These are phyloP conservation scores for Datisca glomerata DNA, from an alignment of 306 rosid genomes.

Conservation along the genomic window DNA sequence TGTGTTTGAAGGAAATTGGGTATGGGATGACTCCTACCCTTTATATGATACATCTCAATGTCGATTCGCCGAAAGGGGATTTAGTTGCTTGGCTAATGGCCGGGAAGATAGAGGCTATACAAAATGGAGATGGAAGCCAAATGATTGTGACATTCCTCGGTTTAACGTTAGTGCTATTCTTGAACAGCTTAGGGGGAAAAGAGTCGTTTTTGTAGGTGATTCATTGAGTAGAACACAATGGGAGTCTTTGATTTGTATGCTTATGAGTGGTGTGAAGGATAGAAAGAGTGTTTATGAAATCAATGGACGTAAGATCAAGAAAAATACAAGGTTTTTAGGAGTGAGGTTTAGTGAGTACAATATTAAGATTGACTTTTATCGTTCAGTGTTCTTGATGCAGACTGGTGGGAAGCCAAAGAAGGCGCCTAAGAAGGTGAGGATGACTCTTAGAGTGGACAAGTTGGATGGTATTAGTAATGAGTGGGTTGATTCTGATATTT, in stretches of 20 bases:
- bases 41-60: conserved; percentile 65
- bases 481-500: conserved; percentile 80
- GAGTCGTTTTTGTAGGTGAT: conserved; percentile 83
- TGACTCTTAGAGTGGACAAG: conserved; percentile 49
- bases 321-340: conserved; percentile 53
- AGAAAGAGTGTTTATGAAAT: conserved; percentile 67
- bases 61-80: conserved; percentile 69
- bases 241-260: conserved; percentile 84
- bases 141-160: conserved; percentile 58
- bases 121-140: conserved; percentile 87
- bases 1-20: conserved; percentile 76
- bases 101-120: conserved; percentile 49
- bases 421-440: conserved; percentile 65
- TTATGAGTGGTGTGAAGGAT: conserved; percentile 72
- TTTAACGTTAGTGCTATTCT: conserved; percentile 36
- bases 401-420: conserved; percentile 35
- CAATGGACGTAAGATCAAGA: conserved; percentile 58
- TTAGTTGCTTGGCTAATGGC: conserved; percentile 71
- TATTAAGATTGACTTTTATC: conserved; percentile 63
- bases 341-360: conserved; percentile 42
- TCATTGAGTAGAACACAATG: conserved; percentile 90
- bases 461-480: conserved; percentile 64
- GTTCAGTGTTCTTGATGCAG: conserved; percentile 69
- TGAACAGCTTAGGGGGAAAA: conserved; percentile 61
- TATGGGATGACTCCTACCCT: conserved; percentile 59